Conservation (phyloP, 2,329 filamentous ascomycete species). For the Paraconiothyrium sp. region DNA sequence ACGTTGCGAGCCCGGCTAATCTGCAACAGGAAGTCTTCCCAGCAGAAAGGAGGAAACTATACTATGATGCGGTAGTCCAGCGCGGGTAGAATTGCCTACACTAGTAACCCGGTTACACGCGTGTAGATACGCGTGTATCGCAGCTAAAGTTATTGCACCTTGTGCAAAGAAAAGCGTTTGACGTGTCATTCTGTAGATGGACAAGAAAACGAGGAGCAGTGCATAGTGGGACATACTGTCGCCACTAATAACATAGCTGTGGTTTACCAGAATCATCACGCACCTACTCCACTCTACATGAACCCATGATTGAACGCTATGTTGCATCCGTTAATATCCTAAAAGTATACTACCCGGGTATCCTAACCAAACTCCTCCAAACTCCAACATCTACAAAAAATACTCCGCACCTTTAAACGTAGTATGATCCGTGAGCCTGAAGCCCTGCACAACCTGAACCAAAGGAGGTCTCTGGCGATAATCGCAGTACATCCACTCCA, state of each 20-base stretch:
- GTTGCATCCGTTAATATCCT: background rate
- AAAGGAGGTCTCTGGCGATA: background rate
- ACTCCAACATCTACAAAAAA: conserved; percentile 6
- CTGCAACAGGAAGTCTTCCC: background rate
- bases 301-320: background rate
- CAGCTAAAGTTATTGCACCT: background rate
- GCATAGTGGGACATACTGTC: background rate
- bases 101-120: background rate
- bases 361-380: conserved; percentile 13
- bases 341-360: conserved; percentile 16
- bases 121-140: background rate
- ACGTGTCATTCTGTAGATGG: background rate
- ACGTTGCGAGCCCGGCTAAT: background rate
- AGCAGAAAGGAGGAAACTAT: background rate
- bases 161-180: background rate
- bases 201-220: too few species aligned
- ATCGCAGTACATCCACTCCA: background rate
- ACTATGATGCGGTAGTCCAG: background rate
- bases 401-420: conserved; percentile 13
- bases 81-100: background rate
- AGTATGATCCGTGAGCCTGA: background rate
- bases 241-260: background rate
- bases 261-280: too few species aligned
- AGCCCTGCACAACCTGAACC: background rate
- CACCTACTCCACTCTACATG: too few species aligned